These are phyloP conservation scores for Apophysomyces elegans DNA, from an alignment of 371 early-diverging fungal species.

Conservation along the genomic window DNA sequence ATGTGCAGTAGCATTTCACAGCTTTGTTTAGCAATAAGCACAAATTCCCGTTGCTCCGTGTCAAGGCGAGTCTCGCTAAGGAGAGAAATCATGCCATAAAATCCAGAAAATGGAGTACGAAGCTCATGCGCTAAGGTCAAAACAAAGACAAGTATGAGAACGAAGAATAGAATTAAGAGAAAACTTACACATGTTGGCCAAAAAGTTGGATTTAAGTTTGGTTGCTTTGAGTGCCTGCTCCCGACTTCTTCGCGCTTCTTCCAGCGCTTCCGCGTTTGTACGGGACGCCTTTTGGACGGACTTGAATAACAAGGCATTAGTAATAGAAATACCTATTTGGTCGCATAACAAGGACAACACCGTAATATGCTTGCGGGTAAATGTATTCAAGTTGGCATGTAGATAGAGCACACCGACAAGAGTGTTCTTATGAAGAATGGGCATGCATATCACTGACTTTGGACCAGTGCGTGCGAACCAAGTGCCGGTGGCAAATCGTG, in stretches of 20 bases:
- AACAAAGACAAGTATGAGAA: not conserved
- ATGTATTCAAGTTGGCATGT: constrained; percentile 57
- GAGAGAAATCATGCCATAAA: constrained; percentile 62
- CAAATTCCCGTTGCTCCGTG: constrained; percentile 63
- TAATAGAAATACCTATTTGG: constrained; percentile 66
- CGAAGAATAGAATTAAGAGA: not conserved
- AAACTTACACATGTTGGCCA: constrained; percentile 61
- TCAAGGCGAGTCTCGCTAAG: constrained; percentile 58
- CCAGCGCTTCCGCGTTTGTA: constrained; percentile 44
- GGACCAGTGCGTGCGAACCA: constrained; percentile 37
- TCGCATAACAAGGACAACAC: constrained; percentile 63
- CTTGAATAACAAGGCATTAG: constrained; percentile 60
- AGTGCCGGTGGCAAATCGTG: constrained; percentile 39
- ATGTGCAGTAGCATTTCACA: constrained; percentile 66
- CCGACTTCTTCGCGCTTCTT: constrained; percentile 46
- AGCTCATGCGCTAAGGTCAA: constrained; percentile 39
- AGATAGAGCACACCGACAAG: constrained; percentile 62
- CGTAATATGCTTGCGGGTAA: constrained; percentile 56
- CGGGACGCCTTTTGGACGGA: constrained; percentile 47
- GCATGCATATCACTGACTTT: constrained; percentile 59
- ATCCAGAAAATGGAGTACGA: constrained; percentile 63
- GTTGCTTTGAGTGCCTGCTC: constrained; percentile 51
- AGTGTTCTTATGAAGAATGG: constrained; percentile 58
- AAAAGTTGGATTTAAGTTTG: constrained; percentile 54
- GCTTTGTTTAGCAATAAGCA: constrained; percentile 62